These are phyloP conservation scores for Leishmania turanica DNA, from an alignment of 208 protist species.

Conservation along the genomic window DNA sequence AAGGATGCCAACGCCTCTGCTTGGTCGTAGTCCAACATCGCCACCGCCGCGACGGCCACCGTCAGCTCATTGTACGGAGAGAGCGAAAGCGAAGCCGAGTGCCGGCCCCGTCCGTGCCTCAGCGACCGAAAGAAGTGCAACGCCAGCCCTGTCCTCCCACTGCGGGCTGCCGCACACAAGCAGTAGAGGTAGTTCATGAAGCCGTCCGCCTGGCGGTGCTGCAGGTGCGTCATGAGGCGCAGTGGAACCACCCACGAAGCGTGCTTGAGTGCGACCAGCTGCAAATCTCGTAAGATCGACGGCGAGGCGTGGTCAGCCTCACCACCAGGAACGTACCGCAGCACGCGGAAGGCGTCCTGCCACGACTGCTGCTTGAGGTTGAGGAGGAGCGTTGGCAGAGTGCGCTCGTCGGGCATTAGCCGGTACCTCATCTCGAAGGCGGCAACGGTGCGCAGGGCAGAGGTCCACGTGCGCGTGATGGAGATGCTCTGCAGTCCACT, in stretches of 20 bases:
- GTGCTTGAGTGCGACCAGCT: constrained; percentile 71
- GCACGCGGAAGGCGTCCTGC: constrained; percentile 70
- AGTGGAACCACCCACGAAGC: constrained; percentile 66
- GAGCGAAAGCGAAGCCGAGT: constrained; percentile 5
- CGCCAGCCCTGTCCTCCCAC: constrained; percentile 36
- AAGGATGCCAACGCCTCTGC: constrained; percentile 38
- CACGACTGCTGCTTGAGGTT: constrained; percentile 71
- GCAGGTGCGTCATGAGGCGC: constrained; percentile 30
- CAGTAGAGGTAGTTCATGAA: constrained; percentile 86
- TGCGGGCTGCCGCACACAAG: constrained; percentile 62
- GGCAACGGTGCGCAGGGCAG: constrained; percentile 44
- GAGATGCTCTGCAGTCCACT: constrained; percentile 75
- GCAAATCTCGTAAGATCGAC: constrained; percentile 60
- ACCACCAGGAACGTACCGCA: constrained; percentile 35
- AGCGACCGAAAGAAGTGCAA: constrained; percentile 29
- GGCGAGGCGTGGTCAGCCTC: constrained; percentile 16
- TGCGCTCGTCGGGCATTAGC: constrained; percentile 52
- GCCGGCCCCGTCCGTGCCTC: constrained; percentile 16
- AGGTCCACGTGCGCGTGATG: constrained; percentile 52
- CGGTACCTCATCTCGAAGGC: constrained; percentile 33
- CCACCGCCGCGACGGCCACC: constrained; percentile 62
- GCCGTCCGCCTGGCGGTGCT: constrained; percentile 29
- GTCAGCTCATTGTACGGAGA: constrained; percentile 71
- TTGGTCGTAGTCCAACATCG: constrained; percentile 62
- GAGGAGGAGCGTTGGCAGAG: constrained; percentile 53